Evolutionary conservation across 768 basidiomycete genomes (phyloP), one percentile per base, ranked within the genome.

Genomic region (Xerocomus potaroensis): DNA sequence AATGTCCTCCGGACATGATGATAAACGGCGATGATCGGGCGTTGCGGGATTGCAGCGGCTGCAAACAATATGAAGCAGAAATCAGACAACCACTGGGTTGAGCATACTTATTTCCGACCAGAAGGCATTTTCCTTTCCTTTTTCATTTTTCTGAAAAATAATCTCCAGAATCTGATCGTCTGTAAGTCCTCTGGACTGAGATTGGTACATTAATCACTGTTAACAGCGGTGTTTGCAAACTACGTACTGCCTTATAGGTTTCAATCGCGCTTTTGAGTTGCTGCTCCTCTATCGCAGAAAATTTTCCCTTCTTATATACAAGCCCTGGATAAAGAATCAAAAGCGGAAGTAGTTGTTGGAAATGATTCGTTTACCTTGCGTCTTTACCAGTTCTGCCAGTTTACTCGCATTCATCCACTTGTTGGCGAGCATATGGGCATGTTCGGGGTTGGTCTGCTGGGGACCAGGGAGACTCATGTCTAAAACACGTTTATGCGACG

Each of bases 271-370:
- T 63, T 51, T 68, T 74, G 1, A 91, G 64, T 51, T 83, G 82
- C 21, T 80, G 74, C 47, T 82, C 84, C 58, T 92, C 89, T 33
- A 81, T 80, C 0, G 83, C 78, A 21, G 87, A 89, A 57, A 92
- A 92, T 60, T 88, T 91, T 12, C 89, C 89, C 65, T 90, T 90
- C 68, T 84, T 90, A 64, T 88, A 91, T 3, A 87, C 76, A n/a
- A 91, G 76, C 26, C 87, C 88, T 91, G 47, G 19, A 49, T 36
- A 31, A 32, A 21, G 2, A 22, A 35, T 46, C 31, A 21, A 36
- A 45, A 51, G 49, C 12, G 38, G 45, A 24, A 30, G 42, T 22
- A 18, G 18, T 26, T 27, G 31, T 11, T 21, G 31, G 29, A 14
- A 18, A 22, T 27, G 39, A 26, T 19, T 36, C 12, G 39, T 55